Base-by-base conservation (phyloP, 805 yeast species). In the Kodamaea restingae region DNA sequence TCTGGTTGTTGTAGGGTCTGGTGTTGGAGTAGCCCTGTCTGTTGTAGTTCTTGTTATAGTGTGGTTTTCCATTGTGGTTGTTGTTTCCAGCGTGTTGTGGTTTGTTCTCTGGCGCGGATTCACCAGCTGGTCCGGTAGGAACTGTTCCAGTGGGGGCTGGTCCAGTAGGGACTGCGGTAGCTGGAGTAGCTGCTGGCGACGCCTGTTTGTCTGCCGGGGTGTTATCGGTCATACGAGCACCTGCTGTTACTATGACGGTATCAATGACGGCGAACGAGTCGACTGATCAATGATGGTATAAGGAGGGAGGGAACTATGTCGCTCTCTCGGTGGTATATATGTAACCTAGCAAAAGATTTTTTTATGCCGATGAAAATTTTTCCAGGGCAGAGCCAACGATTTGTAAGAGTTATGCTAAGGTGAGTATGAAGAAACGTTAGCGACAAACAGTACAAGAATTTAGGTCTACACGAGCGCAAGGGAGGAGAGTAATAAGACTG, bases 1-100 rank as follows among this genome's bases (percentile, higher is more conserved):
- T 34, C 18, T 28, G 38, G 30, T 15, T 18, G 37, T 38, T 34
- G 27, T 32, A 32, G 14, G 14, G 36, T n/a, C 41, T 32, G 37
- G 40, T 39, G 26, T 29, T 41, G 32, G 21, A 25, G 10, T 30
- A 17, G 12, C 32, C 32, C 9, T 30, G 43, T 24, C 40, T 36
- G 44, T 48, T 50, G 36, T 49, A 44, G 32, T 42, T 41, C 39
- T 49, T 48, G 40, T 50, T 47, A 43, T 51, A 48, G 42, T 40
- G 36, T 30, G 43, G 35, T 26, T 42, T 36, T 31, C 28, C 30
- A 34, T 32, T 36, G 34, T 47, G 44, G 17, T 36, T 18, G 32
- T 34, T 25, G 21, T 40, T 33, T 27, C 34, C 28, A 10, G 32
- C 25, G 27, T 24, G 35, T 42, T 33, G 40, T 27, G 40, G 15